These are phyloP conservation scores for Hippophae tibetana DNA, from an alignment of 306 rosid species.

Conservation along the genomic window DNA sequence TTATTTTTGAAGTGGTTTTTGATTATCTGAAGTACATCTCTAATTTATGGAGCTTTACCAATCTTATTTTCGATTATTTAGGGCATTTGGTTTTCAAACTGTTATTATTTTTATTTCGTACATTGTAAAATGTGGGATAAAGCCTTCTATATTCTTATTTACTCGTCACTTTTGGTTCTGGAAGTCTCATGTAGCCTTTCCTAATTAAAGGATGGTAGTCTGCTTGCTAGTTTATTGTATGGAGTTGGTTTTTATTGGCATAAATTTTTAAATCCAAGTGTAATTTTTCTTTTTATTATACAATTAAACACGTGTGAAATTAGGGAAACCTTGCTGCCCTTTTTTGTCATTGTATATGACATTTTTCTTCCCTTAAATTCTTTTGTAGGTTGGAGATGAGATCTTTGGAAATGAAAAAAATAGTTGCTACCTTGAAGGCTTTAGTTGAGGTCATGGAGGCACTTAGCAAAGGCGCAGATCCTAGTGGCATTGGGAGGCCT, in stretches of 20 bases:
- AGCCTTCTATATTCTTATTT: too few species aligned
- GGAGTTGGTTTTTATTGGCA: background rate
- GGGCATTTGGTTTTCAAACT: too few species aligned
- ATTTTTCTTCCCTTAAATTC: constrained; percentile 14
- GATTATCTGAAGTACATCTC: too few species aligned
- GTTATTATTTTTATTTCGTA: too few species aligned
- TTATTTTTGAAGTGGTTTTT: too few species aligned
- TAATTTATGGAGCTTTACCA: too few species aligned
- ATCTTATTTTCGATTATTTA: too few species aligned
- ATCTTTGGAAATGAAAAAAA: constrained; percentile 56
- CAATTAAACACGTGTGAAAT: background rate
- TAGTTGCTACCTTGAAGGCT: constrained; percentile 68
- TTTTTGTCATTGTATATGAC: constrained; percentile 2
- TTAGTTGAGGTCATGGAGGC: constrained; percentile 93
- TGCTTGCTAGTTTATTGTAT: background rate
- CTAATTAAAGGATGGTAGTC: background rate
- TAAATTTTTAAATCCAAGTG: background rate
- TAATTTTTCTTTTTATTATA: too few species aligned
- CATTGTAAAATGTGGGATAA: too few species aligned
- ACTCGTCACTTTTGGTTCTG: too few species aligned
- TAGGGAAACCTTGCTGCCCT: background rate
- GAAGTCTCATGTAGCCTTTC: background rate
- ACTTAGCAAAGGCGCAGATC: constrained; percentile 74
- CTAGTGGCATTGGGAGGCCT: constrained; percentile 66
- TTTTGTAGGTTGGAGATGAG: constrained; percentile 40